Evolutionary conservation across 345 rosid genomes (phyloP), one percentile per base, ranked within the genome.

Genomic region (Gossypioides kirkii): DNA sequence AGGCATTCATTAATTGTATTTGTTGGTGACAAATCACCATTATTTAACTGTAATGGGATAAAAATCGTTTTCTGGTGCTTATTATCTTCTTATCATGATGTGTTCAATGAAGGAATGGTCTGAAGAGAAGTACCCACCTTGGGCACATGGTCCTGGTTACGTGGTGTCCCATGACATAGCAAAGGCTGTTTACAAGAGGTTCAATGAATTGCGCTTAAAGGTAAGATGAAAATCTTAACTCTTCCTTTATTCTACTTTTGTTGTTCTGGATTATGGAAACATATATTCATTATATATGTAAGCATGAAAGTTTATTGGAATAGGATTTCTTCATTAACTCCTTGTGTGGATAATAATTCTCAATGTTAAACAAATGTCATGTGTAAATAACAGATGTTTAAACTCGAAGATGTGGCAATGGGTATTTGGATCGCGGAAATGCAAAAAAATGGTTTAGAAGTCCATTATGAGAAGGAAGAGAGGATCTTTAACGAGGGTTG

Each of bases 101-200:
- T 68, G 0, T 72, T 49, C 32, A 25, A 69, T 77, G 74, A 74
- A 92, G 98, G 98, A 94, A 85, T 92, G 97, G 93, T 82, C 86
- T 14, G 95, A 83, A 80, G 91, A 81, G 26, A 81, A 81, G 49
- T 94, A 92, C 61, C 97, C 97, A 2, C 95, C 98, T 32, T 90
- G 92, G 94, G 98, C 95, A 2, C 98, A 90, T 78, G 97, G 97
- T 77, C 97, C 98, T 28, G 95, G 98, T 79, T 92, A 94, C 81
- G 87, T 90, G 70, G 92, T 90, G 70, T 87, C 98, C 3, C 76
- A 28, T 13, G 97, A 94, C 86, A 86, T 92, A 74, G 98, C 97
- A 23, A 81, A 86, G 76, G 79, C 83, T 28, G 91, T 94, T 58
- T 82, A 82, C 76, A 78, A 83, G 80, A 86, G 78, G 76, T 78